phyloP scores from a whole-genome alignment of 2,329 filamentous ascomycete genomes.

The Byssochlamys sp. region DNA sequence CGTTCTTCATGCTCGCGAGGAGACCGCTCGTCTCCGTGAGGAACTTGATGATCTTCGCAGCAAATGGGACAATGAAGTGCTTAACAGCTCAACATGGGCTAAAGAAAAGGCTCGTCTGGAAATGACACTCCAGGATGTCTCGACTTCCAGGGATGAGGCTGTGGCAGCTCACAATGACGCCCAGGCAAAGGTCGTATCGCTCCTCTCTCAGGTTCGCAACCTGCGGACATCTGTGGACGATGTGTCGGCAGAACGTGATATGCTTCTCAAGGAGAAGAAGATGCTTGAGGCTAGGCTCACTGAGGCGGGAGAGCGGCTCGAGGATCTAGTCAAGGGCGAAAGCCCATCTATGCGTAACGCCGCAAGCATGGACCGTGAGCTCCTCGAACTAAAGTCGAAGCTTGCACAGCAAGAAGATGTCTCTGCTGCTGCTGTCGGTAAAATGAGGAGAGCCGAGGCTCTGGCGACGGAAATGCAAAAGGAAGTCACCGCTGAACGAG shows the following conservation, averaged over 20 bases:
- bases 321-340: conserved; percentile 76
- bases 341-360: conserved; percentile 82
- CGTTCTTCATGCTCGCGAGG: conserved; percentile 69
- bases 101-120: conserved; percentile 94
- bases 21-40: conserved; percentile 81
- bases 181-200: conserved; percentile 80
- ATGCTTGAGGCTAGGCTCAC: conserved; percentile 72
- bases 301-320: conserved; percentile 78
- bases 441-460: conserved; percentile 90
- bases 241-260: conserved; percentile 72
- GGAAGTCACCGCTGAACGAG: conserved; percentile 77
- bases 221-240: conserved; percentile 80
- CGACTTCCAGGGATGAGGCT: conserved; percentile 85
- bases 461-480: conserved; percentile 82
- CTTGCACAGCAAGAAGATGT: conserved; percentile 91
- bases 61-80: conserved; percentile 96
- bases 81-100: conserved; percentile 95
- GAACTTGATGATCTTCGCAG: conserved; percentile 88
- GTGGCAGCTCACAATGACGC: conserved; percentile 88
- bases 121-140: conserved; percentile 76
- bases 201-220: conserved; percentile 78
- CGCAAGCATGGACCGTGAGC: conserved; percentile 75
- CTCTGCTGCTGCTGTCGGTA: conserved; percentile 80
- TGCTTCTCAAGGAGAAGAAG: conserved; percentile 78
- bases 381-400: conserved; percentile 77